A percentile compares a stretch with the other conserved stretches of the same genome.
phyloP scores from a whole-genome alignment of 1,139 yeast species.

The Protomyces arabidopsidicola region DNA sequence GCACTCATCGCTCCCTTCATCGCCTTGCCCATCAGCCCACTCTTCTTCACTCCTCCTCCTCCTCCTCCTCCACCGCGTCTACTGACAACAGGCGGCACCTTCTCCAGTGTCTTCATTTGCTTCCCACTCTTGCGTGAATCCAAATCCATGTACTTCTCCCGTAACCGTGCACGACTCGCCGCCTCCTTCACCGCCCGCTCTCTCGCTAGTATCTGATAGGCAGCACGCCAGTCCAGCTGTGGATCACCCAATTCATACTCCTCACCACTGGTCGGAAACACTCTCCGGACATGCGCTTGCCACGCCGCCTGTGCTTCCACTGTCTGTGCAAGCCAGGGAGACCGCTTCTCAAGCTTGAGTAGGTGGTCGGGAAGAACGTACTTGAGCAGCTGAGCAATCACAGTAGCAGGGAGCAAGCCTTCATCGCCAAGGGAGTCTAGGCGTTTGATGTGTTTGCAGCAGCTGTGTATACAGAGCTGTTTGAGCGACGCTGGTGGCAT shows the following conservation, averaged over 20 bases:
- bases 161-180: background rate
- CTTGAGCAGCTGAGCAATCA: background rate
- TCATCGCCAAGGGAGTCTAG: background rate
- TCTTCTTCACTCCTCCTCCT: no score
- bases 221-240: background rate
- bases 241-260: background rate
- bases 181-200: background rate
- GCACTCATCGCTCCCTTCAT: background rate
- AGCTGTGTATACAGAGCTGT: background rate
- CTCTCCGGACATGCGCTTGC: background rate
- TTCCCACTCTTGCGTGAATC: background rate
- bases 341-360: background rate
- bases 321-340: background rate
- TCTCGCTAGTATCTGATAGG: background rate
- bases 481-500: background rate
- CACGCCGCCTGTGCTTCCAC: background rate
- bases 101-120: background rate
- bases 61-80: background rate
- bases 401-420: background rate
- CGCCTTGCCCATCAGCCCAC: background rate
- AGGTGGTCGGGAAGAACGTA: background rate
- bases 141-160: background rate
- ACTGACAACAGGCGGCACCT: background rate
- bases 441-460: background rate
- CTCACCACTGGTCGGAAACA: background rate